Base-by-base conservation (phyloP, 2,329 filamentous ascomycete species). In the Fusarium sororula region DNA sequence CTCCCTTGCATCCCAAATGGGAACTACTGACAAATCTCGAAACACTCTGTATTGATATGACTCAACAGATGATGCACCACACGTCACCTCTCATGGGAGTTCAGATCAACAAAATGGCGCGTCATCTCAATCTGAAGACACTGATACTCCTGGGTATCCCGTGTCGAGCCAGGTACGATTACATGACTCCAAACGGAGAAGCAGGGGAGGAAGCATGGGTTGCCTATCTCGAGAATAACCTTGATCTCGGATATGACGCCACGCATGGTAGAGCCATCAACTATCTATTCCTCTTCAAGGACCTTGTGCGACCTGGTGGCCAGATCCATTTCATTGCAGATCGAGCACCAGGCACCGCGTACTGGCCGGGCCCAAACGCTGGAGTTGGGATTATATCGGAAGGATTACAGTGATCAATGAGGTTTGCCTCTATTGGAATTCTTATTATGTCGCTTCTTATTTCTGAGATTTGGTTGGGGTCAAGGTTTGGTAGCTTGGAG, bases 281-380 rank as follows among this genome's bases (percentile, higher is more conserved):
- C n/a, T 41, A 15, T n/a, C 24, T 65, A 6, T 32, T 20, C 20
- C 2, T 65, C 13, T 37, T 65, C 14, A 65, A 62, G 26, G 24
- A 39, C 2, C 42, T 39, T 17, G 13, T 62, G 14, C 18, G 56
- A 35, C 62, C 62, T 7, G 56, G 56, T 7, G 56, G 62, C 7
- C 56, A 53, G 5, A 62, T 65, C 13, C 56, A 62, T 65, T 62
- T 62, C 6, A 37, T 64, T 20, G 22, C 35, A 6, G 9, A 37
- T 17, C 18, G 14, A 8, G 4, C 5, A 12, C 22, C 35, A 35
- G 18, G 42, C 10, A 5, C 6, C 4, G 1, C 26, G 13, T 39
- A 45, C 8, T 63, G 51, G 59, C 50, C 59, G 9, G 22, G 9
- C 12, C 11, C 50, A 22, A 11, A 2, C 22, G 20, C 8, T 24